A percentile compares a stretch with the other conserved stretches of the same genome.
phyloP scores from a whole-genome alignment of 192 early-diverging fungal species.

The Podila horticola region DNA sequence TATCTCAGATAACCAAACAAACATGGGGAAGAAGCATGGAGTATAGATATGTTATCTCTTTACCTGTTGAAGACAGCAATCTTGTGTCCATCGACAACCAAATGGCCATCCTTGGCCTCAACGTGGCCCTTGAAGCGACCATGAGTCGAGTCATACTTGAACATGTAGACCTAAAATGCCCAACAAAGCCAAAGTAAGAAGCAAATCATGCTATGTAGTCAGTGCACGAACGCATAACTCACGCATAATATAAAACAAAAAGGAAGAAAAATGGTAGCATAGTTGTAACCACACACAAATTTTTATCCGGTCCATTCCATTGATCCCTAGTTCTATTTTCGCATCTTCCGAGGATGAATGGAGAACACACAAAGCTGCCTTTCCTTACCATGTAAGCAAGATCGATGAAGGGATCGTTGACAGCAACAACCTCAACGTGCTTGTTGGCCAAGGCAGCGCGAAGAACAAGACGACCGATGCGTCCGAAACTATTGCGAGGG shows the following conservation, averaged over 20 bases:
- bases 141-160: conserved; percentile 99
- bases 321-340: no score
- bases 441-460: conserved; percentile 83
- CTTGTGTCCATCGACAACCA: conserved; percentile 86
- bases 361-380: no score
- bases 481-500: conserved; percentile 79
- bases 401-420: conserved; percentile 99
- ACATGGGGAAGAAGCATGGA: no score
- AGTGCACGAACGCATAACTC: background rate
- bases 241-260: background rate
- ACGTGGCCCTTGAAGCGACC: conserved; percentile 92
- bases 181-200: background rate
- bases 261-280: background rate
- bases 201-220: no score
- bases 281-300: background rate
- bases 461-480: conserved; percentile 98
- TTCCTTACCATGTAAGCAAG: conserved; percentile 89
- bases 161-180: conserved; percentile 78
- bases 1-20: no score
- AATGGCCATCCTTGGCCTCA: conserved; percentile 83
- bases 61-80: conserved; percentile 79
- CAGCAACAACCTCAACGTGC: conserved; percentile 82
- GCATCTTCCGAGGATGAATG: no score
- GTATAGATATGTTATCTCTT: background rate
- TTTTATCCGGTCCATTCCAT: no score